Evolutionary conservation across 352 stramenopile genomes (phyloP).

Genomic region (Pythium rhizo-oryzae): DNA sequence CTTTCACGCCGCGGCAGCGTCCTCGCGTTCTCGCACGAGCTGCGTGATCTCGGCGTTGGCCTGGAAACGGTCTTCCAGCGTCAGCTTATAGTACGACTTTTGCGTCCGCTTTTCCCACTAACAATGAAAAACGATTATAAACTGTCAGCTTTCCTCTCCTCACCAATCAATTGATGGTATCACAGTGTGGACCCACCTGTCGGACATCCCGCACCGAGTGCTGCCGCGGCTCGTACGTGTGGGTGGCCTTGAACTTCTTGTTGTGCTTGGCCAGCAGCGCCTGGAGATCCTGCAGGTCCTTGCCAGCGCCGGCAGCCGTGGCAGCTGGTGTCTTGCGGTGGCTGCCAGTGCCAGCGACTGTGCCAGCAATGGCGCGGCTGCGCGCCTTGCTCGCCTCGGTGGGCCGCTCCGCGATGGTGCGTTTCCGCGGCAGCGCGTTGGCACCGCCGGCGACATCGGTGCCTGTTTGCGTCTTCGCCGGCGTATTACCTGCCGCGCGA

Average conservation of each 20-base stretch:
- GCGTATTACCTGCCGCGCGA: neutral
- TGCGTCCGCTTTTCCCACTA: conserved; percentile 75
- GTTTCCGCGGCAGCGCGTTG: conserved; percentile 12
- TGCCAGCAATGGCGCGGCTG: conserved; percentile 1
- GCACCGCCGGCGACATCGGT: neutral
- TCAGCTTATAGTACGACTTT: conserved; percentile 75
- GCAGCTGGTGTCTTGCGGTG: neutral
- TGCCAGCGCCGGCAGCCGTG: neutral
- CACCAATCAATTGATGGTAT: neutral
- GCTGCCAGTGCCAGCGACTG: neutral
- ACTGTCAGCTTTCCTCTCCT: neutral
- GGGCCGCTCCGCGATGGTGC: neutral
- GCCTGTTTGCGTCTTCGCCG: neutral
- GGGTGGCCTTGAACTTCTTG: conserved; percentile 72
- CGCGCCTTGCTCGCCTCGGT: neutral
- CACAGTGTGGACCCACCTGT: conserved; percentile 37
- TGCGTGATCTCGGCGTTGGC: conserved; percentile 73
- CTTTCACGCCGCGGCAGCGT: neutral
- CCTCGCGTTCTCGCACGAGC: conserved; percentile 41
- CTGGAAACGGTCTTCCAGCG: conserved; percentile 50
- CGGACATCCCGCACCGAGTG: conserved; percentile 79
- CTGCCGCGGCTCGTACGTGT: conserved; percentile 79
- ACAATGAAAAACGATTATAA: neutral
- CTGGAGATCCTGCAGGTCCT: conserved; percentile 46
- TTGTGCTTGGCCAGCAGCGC: conserved; percentile 71